Base-by-base conservation (phyloP, 2,329 filamentous ascomycete genomes). In the Diaporthe destruens region DNA sequence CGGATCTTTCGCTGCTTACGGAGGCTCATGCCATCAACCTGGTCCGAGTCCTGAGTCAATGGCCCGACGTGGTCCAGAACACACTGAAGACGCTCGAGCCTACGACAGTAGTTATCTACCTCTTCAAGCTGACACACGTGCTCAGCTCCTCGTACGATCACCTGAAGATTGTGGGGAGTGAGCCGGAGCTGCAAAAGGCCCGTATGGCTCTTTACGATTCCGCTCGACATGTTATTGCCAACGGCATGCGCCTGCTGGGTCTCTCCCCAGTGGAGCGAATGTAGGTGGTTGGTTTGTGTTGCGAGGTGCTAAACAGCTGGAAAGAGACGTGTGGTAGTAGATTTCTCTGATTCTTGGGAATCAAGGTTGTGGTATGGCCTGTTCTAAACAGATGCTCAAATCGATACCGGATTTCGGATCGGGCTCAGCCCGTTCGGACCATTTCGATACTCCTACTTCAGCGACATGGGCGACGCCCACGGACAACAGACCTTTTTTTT, bases 51-150 rank as follows among this genome's bases (percentile, higher is more conserved):
- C 87, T 97, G n/a, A 88, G 92, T 11, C 93, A 95, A 80, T 97
- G 93, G 88, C 95, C 95, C 2, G 94, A 97, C 78, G 93, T 94
- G 6, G 90, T 97, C 72, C 86, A 92, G 79, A 96, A 96, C 82
- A 95, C 94, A 0, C 86, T 96, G 77, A 94, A 93, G 86, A 97
- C 94, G 0, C 88, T 95, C 29, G 95, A 85, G 82, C 94, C 94
- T 25, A 88, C 86, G 14, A 84, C 82, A 12, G 81, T 84, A 54
- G 76, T 83, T 65, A 84, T 84, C 3, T 94, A 96, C 80, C 86
- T 96, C 56, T 96, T 96, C 87, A 94, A 93, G 87, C 93, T 97
- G 91, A 94, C 93, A 3, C 94, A 97, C 82, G 86, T 90, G 34
- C 83, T 97, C 70, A 94, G 92, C 84, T 92, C 89, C 70, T 94